Evolutionary conservation across 2,329 filamentous ascomycete species (phyloP), one percentile per base, ranked within the genome.

Genomic region (Paramyrothecium sp.): DNA sequence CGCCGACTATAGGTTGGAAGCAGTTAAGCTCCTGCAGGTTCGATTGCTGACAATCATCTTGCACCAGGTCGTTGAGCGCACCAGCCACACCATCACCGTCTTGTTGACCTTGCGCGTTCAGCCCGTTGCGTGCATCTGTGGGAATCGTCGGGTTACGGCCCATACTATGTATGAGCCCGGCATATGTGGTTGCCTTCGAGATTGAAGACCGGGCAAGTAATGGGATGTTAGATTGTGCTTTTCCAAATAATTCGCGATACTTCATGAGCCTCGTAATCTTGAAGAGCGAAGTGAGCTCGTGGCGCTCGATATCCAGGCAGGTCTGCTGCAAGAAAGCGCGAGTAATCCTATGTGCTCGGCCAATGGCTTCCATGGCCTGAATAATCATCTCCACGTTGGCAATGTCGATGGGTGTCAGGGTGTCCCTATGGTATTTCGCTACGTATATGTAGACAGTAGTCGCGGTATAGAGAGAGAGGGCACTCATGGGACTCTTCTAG

Each of bases 261-360:
- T 68, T 69, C 16, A 66, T 64, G 16, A 79, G 61, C 3, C 61
- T 64, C 1, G 77, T 72, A n/a, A 79, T 60, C 10, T 63, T 67
- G 11, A 78, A 69, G 12, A 68, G 65, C 3, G 68, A 60, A 3
- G 67, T 61, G 23, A 84, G 67, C 1, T 72, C 74, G 58, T 79
- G 81, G 33, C 71, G 69, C 38, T 92, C 86, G 10, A 97, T 84
- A 64, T 97, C 93, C n/a, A 93, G 80, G 57, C 92, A 85, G 1
- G 94, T 78, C 68, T 97, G 93, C 12, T 89, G 87, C n/a, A 96
- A 77, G 69, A 97, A 97, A 0, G 90, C 91, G 49, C 89, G 86
- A 0, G 91, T 93, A 30, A 97, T 83, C 1, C 86, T 79, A 66
- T 95, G 92, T 55, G 86, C 85, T 41, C 83, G 82, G 53, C 89